Base-by-base conservation (phyloP, 441 rosid genomes). In the Mallotus japonicus region DNA sequence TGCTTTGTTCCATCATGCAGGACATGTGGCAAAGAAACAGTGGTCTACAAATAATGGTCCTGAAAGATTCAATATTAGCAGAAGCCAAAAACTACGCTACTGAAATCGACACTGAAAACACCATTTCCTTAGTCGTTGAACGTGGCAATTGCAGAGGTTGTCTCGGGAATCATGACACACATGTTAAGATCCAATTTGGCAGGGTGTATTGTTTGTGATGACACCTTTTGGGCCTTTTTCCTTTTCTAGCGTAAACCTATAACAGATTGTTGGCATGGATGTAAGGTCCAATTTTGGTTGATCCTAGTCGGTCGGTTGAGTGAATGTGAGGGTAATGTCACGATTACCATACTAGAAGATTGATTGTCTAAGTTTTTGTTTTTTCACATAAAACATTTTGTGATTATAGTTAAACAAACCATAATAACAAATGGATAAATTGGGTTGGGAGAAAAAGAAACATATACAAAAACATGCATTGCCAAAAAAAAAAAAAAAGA, bases 401-500 rank as follows among this genome's bases (percentile, higher is more conserved):
- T 37, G 40, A 37, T 37, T 6, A 37, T 37, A 6, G 40, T 37
- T 37, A 37, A 44, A 42, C 9, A 42, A 42, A 44, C 49, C 49
- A n/a, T 13, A 15, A 53, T 53, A 53, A 53, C 56, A 53, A 53
- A 53, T 14, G 13, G 19, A 15, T 14, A 53, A 53, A 3, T 53
- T 53, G 56, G n/a, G n/a, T 17, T 14, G 17, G n/a, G n/a, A 16
- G 4, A 0, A 53, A 24, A 24, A 13, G 1, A 24, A 60, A 10
- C 6, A 60, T 16, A 60, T 24, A 0, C 32, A 0, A 62, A n/a
- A 14, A 13, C 9, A 19, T 46, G 16, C 37, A 0, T 28, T 0
- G 53, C 40, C 62, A 51, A 67, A 72, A 72, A 65, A 65, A 74
- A 51, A 67, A 72, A 72, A 65, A 65, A 74, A 78, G 78, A 2